Percentiles rank a stretch among this genome's conserved stretches.
phyloP scores from a whole-genome alignment of 345 rosid species.

The Populus davidiana region DNA sequence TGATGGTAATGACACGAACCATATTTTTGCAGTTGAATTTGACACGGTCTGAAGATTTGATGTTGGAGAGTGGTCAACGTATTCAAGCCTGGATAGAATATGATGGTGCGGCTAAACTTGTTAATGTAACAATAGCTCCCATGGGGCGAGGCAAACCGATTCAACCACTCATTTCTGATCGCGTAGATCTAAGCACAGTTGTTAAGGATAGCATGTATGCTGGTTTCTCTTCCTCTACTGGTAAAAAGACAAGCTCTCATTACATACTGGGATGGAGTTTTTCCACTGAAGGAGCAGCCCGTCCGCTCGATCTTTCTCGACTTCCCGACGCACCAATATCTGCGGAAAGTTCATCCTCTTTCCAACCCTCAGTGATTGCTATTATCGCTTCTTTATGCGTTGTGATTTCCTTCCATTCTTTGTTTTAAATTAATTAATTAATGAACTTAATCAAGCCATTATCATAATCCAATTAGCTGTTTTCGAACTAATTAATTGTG shows the following conservation, averaged over 20 bases:
- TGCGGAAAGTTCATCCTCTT: conserved; percentile 12
- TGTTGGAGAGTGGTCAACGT: conserved; percentile 41
- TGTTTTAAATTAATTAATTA: too few relatives aligned
- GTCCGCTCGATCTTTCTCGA: conserved; percentile 33
- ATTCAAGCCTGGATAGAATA: conserved; percentile 66
- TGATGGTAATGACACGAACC: conserved; percentile 21
- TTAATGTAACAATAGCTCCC: conserved; percentile 54
- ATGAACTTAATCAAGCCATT: too few relatives aligned
- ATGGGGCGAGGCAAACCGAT: conserved; percentile 25
- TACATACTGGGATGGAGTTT: conserved; percentile 96
- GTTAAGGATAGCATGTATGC: too few relatives aligned
- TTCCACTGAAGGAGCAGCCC: conserved; percentile 35
- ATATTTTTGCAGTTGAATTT: conserved; percentile 52
- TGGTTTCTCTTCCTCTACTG: too few relatives aligned
- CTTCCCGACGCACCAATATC: conserved; percentile 42
- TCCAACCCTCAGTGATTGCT: conserved; percentile 22
- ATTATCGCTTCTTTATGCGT: conserved; percentile 36
- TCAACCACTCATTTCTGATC: conserved; percentile 50
- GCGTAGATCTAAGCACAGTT: too few relatives aligned
- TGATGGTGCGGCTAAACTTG: conserved; percentile 26
- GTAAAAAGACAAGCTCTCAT: too few relatives aligned
- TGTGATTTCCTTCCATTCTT: too few relatives aligned
- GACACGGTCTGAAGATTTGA: conserved; percentile 34
- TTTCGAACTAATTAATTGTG: too few relatives aligned
- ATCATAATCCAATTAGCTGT: too few relatives aligned